Evolutionary conservation across 352 stramenopile genomes (phyloP), one percentile per base, ranked within the genome.

Genomic region (Phytophthora boehmeriae): DNA sequence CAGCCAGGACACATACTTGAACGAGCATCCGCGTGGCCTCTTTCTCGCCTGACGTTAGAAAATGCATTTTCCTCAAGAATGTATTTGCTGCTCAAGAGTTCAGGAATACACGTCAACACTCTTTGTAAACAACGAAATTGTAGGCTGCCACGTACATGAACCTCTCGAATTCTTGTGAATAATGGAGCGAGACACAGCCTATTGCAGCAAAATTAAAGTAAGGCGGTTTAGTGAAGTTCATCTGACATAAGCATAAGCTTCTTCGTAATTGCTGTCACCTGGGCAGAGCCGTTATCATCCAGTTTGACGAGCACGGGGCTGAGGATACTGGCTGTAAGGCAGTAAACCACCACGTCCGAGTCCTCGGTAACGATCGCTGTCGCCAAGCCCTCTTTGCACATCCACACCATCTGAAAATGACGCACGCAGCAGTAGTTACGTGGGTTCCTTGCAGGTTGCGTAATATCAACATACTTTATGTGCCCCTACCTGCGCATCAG

Each of bases 311-410:
- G 71, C 22, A 93, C 77, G 34, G 78, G 80, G 27, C 57, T 64
- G 13, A 75, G 68, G 8, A 88, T 66, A 35, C 75, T 73, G 11
- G 73, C 68, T 3, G 82, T 74, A 25, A 90, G 43, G 75, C 81
- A 88, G 57, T 93, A 93, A 5, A 93, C 76, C 14, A 93, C 70
- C 47, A 93, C 80, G 43, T 93, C 81, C 59, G 84, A 93, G 64
- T 91, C 84, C 65, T 93, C 84, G 17, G 81, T 91, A n/a, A 93
- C 68, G 61, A 93, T 93, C 19, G 76, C 84, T 19, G 72, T 73
- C 0, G 80, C 80, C 11, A 73, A 45, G 0, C 77, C 71, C 27
- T 71, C 58, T 45, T 90, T 91, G 64, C 81, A 91, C 71, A 93
- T 83, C 79, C 81, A 93, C 30, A 89, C 84, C 80, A 93, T 89